phyloP scores from a whole-genome alignment of 768 basidiomycete genomes.

The Mycena leptocephala region DNA sequence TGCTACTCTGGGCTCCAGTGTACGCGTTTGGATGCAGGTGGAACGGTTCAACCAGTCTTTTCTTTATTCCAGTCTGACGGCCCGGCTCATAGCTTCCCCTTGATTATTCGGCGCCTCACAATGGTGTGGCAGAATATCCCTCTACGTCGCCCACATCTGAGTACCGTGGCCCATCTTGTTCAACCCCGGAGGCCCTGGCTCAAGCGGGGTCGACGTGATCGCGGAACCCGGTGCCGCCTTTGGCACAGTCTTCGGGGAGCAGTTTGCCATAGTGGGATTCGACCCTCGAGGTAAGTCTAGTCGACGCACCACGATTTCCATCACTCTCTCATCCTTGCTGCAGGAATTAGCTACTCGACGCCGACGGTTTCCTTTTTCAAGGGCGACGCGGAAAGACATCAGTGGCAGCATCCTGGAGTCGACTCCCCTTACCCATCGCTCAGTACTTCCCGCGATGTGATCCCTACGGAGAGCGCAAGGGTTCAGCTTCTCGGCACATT shows the following conservation, averaged over 20 bases:
- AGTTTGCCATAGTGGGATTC: constrained; percentile 45
- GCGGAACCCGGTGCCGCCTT: background rate
- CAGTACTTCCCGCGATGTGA: constrained; percentile 1
- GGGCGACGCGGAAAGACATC: constrained; percentile 5
- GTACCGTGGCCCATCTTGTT: constrained; percentile 51
- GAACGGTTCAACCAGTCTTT: too few species aligned
- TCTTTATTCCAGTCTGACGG: too few species aligned
- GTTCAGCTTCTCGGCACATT: background rate
- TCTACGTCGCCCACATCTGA: constrained; percentile 29
- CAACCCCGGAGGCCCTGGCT: constrained; percentile 48
- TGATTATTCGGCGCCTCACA: too few species aligned
- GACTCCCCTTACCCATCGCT: background rate
- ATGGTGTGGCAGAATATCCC: constrained; percentile 9
- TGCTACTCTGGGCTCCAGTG: too few species aligned
- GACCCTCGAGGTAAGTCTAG: constrained; percentile 44
- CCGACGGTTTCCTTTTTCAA: constrained; percentile 28
- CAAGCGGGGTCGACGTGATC: constrained; percentile 40
- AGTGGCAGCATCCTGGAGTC: too few species aligned
- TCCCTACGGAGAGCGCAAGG: background rate
- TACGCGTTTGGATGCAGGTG: too few species aligned
- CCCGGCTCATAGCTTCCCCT: too few species aligned
- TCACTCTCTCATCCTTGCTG: background rate
- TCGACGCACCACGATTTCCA: too few species aligned
- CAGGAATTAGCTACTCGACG: constrained; percentile 30
- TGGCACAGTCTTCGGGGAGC: constrained; percentile 9